Percentiles rank a stretch among this genome's conserved stretches.
These are phyloP conservation scores for Cordyceps pruinosa DNA, from an alignment of 2,329 filamentous ascomycete species.

Conservation along the genomic window DNA sequence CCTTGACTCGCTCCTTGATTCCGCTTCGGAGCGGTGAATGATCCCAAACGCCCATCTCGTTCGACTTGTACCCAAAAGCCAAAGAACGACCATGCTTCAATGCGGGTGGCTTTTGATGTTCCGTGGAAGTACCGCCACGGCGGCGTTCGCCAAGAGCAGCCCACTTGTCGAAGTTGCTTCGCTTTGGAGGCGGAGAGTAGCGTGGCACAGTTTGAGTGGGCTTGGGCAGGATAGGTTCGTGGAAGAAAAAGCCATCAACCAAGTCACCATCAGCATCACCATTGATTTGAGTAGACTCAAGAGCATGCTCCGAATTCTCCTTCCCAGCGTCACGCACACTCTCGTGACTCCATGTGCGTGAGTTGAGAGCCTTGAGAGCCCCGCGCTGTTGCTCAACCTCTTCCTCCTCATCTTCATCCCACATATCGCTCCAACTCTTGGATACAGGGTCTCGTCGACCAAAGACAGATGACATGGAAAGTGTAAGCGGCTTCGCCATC, in stretches of 20 bases:
- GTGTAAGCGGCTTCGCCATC: constrained; percentile 66
- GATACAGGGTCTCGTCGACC: constrained; percentile 75
- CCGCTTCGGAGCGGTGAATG: constrained; percentile 31
- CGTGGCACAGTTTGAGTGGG: constrained; percentile 35
- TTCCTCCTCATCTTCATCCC: constrained; percentile 74
- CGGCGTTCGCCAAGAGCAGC: constrained; percentile 77
- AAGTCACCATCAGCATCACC: constrained; percentile 56
- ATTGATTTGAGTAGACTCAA: constrained; percentile 29
- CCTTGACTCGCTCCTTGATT: constrained; percentile 41
- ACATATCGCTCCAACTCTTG: constrained; percentile 99
- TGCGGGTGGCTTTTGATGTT: constrained; percentile 44
- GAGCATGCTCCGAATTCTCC: constrained; percentile 17
- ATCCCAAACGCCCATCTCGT: constrained; percentile 43
- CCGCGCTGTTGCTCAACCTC: constrained; percentile 49
- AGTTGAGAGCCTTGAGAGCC: constrained; percentile 58
- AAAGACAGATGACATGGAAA: constrained; percentile 73
- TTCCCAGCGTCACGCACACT: constrained; percentile 40
- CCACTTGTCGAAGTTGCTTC: constrained; percentile 71
- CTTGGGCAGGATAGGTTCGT: constrained; percentile 48
- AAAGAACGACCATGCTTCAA: constrained; percentile 42
- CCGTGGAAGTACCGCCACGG: constrained; percentile 54
- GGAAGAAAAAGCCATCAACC: constrained; percentile 66
- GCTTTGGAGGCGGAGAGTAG: constrained; percentile 63
- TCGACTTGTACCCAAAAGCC: constrained; percentile 41
- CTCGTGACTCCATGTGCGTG: constrained; percentile 73